These are phyloP conservation scores for Lepiota venenata DNA, from an alignment of 768 basidiomycete genomes.

Conservation along the genomic window DNA sequence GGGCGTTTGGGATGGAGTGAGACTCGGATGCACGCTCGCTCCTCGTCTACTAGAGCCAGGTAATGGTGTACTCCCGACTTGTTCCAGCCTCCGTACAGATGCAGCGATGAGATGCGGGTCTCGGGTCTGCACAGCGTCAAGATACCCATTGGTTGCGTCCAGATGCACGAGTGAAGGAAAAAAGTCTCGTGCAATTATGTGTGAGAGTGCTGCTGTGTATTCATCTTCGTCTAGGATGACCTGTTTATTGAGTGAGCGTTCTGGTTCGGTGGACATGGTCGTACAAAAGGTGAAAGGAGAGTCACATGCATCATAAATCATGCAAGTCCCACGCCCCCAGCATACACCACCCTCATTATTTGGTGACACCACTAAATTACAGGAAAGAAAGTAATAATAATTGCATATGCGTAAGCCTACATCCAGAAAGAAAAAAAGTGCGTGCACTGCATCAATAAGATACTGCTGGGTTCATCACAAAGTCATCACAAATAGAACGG, in stretches of 20 bases:
- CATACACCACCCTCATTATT: constrained; percentile 7
- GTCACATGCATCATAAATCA: background rate
- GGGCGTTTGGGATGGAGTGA: constrained; percentile 64
- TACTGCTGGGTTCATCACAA: constrained; percentile 6
- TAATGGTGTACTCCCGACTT: constrained; percentile 52
- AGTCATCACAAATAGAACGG: constrained; percentile 6
- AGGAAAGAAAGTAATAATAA: background rate
- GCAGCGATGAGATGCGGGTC: constrained; percentile 76
- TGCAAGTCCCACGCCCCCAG: background rate
- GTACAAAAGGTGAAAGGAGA: too few species aligned
- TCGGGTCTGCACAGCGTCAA: constrained; percentile 72
- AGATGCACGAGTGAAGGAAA: constrained; percentile 91
- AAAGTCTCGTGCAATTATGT: constrained; percentile 96
- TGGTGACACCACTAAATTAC: constrained; percentile 5
- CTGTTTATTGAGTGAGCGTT: constrained; percentile 70
- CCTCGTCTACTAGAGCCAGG: constrained; percentile 25
- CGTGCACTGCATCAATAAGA: constrained; percentile 11
- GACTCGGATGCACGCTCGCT: constrained; percentile 23
- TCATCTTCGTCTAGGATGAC: constrained; percentile 87
- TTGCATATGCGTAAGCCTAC: constrained; percentile 12
- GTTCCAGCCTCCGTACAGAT: constrained; percentile 71
- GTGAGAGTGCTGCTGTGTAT: constrained; percentile 85
- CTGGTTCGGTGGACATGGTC: constrained; percentile 18
- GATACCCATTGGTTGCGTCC: constrained; percentile 84
- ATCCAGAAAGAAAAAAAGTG: constrained; percentile 5